Evolutionary conservation across 2,329 filamentous ascomycete genomes (phyloP).

Genomic region (Talaromyces sp.): DNA sequence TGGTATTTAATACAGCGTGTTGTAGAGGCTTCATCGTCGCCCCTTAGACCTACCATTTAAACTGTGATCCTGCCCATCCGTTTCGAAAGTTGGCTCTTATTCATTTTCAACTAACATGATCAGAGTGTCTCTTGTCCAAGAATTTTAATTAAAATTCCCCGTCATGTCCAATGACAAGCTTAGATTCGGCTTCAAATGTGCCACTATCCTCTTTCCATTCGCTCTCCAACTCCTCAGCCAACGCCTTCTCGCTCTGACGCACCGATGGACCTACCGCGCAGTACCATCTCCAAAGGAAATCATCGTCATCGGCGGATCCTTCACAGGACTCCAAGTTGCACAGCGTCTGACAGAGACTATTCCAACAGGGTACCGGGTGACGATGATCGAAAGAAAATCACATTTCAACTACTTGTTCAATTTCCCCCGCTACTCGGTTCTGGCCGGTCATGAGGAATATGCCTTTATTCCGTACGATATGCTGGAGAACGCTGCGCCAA

Average conservation of each 20-base stretch:
- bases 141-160: not conserved
- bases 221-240: not conserved
- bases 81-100: not conserved
- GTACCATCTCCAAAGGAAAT: constrained; percentile 2
- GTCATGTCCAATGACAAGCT: not conserved
- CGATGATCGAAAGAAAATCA: constrained; percentile 3
- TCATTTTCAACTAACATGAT: not conserved
- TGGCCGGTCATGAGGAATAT: constrained; percentile 1
- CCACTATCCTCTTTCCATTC: not conserved
- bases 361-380: constrained; percentile 1
- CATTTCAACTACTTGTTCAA: constrained; percentile 9
- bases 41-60: not conserved
- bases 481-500: not conserved
- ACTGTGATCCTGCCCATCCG: not conserved
- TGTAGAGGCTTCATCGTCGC: not conserved
- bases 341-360: not conserved
- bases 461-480: constrained; percentile 3
- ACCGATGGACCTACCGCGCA: constrained; percentile 1
- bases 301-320: constrained; percentile 4
- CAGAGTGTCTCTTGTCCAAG: not conserved
- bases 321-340: not conserved
- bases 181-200: not conserved
- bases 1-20: not conserved
- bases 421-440: constrained; percentile 5
- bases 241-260: not conserved